Base-by-base conservation (phyloP, 2,329 filamentous ascomycete genomes). In the Microcyclospora pomicola region DNA sequence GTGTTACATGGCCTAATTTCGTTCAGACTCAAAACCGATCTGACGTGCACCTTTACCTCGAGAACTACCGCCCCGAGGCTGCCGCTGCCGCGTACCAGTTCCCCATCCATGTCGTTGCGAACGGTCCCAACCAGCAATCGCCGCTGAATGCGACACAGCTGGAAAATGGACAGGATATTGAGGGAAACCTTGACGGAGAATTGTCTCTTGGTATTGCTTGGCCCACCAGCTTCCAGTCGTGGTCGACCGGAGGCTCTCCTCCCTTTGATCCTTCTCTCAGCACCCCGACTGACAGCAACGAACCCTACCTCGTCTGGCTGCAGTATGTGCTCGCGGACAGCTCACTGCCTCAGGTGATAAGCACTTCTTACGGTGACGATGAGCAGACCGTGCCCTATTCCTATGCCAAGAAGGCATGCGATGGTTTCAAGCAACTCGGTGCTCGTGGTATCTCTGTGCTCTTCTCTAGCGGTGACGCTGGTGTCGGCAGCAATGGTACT, bases 221-320 rank as follows among this genome's bases (percentile, higher is more conserved):
- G 43, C 68, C 70, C 2, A 66, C 71, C 2, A 67, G 69, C 9
- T 65, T 75, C 34, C 65, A 61, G 7, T 72, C 71, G 39, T 82
- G 73, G 55, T 73, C 68, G 35, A 77, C 73, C 1, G 75, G 66
- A 15, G 77, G 77, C 13, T 60, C 57, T 15, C 73, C 66, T 33
- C 70, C 68, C 1, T 71, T 69, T 50, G 58, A 64, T 9, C 65
- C 72, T 0, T 65, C 73, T 31, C 47, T 63, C 10, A 63, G 46
- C 51, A 60, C 59, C 35, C 54, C 65, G 14, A 61, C 45, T 15
- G 68, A 77, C 54, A 67, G 65, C 46, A 83, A 82, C 54, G 80
- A 84, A 60, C 77, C 77, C 0, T 82, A 81, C 55, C 62, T 81
- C 1, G 66, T 66, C 11, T 81, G 72, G 63, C 62, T 81, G 6